A percentile compares a stretch with the other conserved stretches of the same genome.
Conservation (phyloP, 2,329 filamentous ascomycete genomes). For the Intubia oerlemansii region DNA sequence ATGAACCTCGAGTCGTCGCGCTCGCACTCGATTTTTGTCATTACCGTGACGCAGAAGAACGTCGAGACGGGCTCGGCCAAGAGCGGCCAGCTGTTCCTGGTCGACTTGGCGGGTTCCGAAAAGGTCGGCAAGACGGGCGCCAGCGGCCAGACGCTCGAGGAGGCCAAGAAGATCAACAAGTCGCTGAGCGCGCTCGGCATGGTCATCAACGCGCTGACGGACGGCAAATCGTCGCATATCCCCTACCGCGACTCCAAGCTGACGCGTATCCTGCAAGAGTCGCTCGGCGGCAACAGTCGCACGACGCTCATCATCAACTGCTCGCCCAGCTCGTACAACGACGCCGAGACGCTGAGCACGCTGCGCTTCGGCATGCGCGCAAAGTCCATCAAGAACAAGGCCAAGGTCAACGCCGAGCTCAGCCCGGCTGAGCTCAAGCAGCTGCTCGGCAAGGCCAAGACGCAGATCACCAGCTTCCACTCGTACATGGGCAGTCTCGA, state of each 20-base stretch:
- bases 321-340: conserved; percentile 97
- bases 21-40: conserved; percentile 94
- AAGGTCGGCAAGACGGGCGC: conserved; percentile 98
- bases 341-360: conserved; percentile 80
- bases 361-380: conserved; percentile 87
- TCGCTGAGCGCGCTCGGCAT: conserved; percentile 94
- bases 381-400: conserved; percentile 99
- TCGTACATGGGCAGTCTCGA: conserved; percentile 69
- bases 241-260: conserved; percentile 97
- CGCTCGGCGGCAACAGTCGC: conserved; percentile 86
- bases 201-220: conserved; percentile 95
- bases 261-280: conserved; percentile 92
- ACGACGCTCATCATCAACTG: conserved; percentile 99
- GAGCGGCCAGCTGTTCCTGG: conserved; percentile 89
- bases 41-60: conserved; percentile 95
- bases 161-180: conserved; percentile 99
- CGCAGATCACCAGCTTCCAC: conserved; percentile 74
- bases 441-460: conserved; percentile 79
- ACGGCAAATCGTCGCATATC: conserved; percentile 89
- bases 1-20: conserved; percentile 98
- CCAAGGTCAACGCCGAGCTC: conserved; percentile 96
- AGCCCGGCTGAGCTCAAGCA: conserved; percentile 89
- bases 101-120: conserved; percentile 94
- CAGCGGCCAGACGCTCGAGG: conserved; percentile 88
- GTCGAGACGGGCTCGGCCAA: conserved; percentile 90